phyloP scores from a whole-genome alignment of 208 protist species.

The Leishmania aethiopica region DNA sequence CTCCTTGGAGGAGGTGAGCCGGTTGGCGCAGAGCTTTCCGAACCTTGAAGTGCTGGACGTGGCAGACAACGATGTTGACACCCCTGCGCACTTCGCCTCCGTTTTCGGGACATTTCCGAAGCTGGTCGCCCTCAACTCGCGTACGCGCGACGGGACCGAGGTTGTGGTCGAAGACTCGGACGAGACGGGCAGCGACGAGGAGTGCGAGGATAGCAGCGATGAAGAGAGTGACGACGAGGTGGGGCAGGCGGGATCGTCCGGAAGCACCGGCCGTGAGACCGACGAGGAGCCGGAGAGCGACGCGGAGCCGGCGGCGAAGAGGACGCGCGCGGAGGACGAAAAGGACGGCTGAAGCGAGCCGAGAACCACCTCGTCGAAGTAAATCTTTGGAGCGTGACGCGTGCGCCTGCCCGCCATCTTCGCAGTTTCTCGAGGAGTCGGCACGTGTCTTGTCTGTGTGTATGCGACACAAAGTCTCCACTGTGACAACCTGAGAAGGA shows the following conservation, averaged over 20 bases:
- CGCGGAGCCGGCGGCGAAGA: slow-evolving; percentile 30
- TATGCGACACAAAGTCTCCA: background rate
- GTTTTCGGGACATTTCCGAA: slow-evolving; percentile 64
- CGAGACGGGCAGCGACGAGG: slow-evolving; percentile 33
- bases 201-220: slow-evolving; percentile 25
- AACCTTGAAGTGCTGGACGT: slow-evolving; percentile 72
- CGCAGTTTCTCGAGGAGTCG: background rate
- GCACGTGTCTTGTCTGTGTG: background rate
- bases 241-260: background rate
- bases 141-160: slow-evolving; percentile 53
- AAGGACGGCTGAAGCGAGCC: background rate
- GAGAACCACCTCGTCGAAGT: too few relatives aligned
- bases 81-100: slow-evolving; percentile 37
- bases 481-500: background rate
- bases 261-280: background rate
- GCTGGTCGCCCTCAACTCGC: slow-evolving; percentile 57
- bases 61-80: slow-evolving; percentile 61
- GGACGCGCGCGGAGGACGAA: slow-evolving; percentile 20
- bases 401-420: background rate
- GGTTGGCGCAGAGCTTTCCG: slow-evolving; percentile 55
- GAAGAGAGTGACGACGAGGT: background rate
- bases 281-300: slow-evolving; percentile 13
- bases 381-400: too few relatives aligned
- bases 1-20: slow-evolving; percentile 53
- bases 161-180: slow-evolving; percentile 41